phyloP scores from a whole-genome alignment of 768 basidiomycete genomes.

The Inosperma sp. region DNA sequence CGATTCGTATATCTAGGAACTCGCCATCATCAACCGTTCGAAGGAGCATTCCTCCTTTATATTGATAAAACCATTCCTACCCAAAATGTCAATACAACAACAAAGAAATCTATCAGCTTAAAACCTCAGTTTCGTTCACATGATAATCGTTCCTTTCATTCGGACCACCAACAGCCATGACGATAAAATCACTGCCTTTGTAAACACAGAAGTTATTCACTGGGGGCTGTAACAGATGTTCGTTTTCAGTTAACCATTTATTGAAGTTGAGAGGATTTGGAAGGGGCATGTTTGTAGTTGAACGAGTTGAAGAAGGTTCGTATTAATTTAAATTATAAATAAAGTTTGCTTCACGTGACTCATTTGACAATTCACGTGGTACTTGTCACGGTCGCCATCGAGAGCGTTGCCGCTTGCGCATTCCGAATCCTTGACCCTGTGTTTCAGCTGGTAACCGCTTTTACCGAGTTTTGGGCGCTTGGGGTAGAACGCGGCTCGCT shows the following conservation, averaged over 20 bases:
- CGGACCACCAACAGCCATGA: constrained; percentile 97
- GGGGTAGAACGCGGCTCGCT: too few relatives aligned
- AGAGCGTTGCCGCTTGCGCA: not conserved
- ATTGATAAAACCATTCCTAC: constrained; percentile 97
- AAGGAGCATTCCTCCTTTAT: constrained; percentile 90
- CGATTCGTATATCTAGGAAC: constrained; percentile 84
- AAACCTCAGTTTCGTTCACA: constrained; percentile 88
- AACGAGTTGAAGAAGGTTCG: not conserved
- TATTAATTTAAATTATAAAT: not conserved
- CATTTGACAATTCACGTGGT: constrained; percentile 5
- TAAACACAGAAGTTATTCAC: constrained; percentile 90
- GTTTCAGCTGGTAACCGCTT: not conserved
- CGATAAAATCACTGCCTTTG: constrained; percentile 77
- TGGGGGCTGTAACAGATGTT: constrained; percentile 77
- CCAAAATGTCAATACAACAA: not conserved
- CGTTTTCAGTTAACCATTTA: constrained; percentile 82
- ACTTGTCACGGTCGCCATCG: constrained; percentile 7
- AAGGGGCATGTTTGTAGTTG: constrained; percentile 53
- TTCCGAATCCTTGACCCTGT: not conserved
- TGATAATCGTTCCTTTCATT: constrained; percentile 95
- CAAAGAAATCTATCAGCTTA: constrained; percentile 12
- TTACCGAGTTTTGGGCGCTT: not conserved
- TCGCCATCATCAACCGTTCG: constrained; percentile 75
- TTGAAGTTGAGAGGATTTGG: constrained; percentile 82
- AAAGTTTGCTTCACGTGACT: constrained; percentile 1